Percentiles rank a stretch among this genome's conserved stretches.
These are phyloP conservation scores for Xylaria cubensis DNA, from an alignment of 495 filamentous ascomycete species.

Conservation along the genomic window DNA sequence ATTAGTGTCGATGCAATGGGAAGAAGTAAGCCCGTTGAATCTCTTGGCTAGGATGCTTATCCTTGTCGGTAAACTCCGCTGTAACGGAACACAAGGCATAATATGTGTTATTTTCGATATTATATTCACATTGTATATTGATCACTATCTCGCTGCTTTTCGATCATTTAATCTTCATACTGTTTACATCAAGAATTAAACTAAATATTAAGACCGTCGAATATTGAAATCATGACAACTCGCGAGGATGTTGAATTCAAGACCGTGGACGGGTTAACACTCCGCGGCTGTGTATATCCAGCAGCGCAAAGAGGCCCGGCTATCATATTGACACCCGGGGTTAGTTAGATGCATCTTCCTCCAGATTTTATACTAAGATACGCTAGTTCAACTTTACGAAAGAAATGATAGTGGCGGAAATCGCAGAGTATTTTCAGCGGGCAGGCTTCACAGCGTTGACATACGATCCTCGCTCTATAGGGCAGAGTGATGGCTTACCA, in stretches of 20 bases:
- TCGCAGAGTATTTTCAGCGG: slow-evolving; percentile 48
- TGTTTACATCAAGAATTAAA: not conserved
- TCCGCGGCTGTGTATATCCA: slow-evolving; percentile 42
- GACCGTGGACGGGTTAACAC: slow-evolving; percentile 43
- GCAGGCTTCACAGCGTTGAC: slow-evolving; percentile 46
- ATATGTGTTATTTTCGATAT: not conserved
- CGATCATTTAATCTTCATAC: not conserved
- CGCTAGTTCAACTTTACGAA: slow-evolving; percentile 53
- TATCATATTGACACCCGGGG: slow-evolving; percentile 50
- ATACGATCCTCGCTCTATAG: slow-evolving; percentile 50
- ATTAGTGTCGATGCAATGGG: not conserved
- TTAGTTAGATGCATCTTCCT: slow-evolving; percentile 27
- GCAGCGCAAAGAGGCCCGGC: slow-evolving; percentile 37
- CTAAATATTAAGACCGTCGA: not conserved
- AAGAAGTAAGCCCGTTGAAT: not conserved
- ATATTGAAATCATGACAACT: not conserved
- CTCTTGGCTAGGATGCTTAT: slow-evolving; percentile 1
- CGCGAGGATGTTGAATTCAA: slow-evolving; percentile 43
- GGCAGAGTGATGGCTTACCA: slow-evolving; percentile 50
- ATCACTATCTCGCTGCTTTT: not conserved
- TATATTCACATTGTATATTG: not conserved
- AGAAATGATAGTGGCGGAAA: slow-evolving; percentile 42
- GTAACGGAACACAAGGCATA: not conserved
- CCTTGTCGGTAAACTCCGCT: not conserved
- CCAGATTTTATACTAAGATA: not conserved